Percentiles rank a stretch among this genome's conserved stretches.
These are phyloP conservation scores for Aspergillus pseudoterreus DNA, from an alignment of 2,329 filamentous ascomycete genomes.

Conservation along the genomic window DNA sequence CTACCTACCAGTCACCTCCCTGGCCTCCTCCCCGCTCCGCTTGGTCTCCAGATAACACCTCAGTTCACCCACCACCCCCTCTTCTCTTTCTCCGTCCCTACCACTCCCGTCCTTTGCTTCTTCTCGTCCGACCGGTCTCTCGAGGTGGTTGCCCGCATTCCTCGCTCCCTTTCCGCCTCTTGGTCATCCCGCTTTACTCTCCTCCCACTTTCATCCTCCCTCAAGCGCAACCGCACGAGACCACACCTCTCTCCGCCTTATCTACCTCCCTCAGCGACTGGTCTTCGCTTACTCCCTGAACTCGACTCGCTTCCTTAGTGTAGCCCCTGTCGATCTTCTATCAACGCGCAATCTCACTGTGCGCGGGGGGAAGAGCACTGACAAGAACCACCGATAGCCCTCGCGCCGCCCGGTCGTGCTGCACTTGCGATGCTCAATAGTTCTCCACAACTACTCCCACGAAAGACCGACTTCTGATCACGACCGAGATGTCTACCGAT, in stretches of 20 bases:
- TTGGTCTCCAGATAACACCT: background rate
- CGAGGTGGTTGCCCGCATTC: no score
- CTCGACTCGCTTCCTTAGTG: background rate
- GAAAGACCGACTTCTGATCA: slow-evolving; percentile 7
- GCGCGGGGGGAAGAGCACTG: slow-evolving; percentile 11
- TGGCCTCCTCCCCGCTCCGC: background rate
- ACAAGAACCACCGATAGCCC: slow-evolving; percentile 8
- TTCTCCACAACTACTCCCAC: background rate
- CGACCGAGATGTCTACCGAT: slow-evolving; percentile 30
- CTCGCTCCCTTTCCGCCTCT: background rate
- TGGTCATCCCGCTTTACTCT: background rate
- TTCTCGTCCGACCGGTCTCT: background rate
- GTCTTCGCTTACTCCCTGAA: background rate
- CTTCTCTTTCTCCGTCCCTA: background rate
- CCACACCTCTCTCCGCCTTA: background rate
- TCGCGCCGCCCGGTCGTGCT: slow-evolving; percentile 10
- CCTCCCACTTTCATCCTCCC: background rate
- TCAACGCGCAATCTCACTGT: slow-evolving; percentile 6
- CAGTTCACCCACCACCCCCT: slow-evolving; percentile 1
- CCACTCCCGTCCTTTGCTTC: background rate
- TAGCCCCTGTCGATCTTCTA: slow-evolving; percentile 20
- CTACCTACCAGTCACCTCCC: background rate
- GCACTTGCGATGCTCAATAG: slow-evolving; percentile 32
- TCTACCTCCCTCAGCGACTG: background rate
- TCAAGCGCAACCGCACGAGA: background rate